Conservation (phyloP, 2,329 filamentous ascomycete species). For the Aureobasidium pullulans region DNA sequence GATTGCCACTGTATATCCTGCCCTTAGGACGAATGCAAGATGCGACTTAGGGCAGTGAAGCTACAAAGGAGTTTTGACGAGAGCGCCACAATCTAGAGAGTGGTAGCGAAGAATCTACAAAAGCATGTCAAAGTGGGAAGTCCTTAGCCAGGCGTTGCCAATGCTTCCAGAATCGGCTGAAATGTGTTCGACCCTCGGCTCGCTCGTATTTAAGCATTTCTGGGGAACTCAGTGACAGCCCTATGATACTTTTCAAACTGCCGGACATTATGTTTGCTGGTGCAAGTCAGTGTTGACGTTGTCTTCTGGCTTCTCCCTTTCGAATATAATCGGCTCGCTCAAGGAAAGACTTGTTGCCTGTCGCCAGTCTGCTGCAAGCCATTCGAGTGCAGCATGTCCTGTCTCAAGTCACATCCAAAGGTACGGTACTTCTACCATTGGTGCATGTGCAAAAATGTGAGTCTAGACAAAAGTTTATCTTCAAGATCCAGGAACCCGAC, state of each 20-base stretch:
- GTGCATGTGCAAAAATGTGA: no score
- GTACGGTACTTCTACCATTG: no score
- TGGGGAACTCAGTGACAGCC: not conserved
- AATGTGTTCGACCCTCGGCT: not conserved
- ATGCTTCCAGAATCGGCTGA: not conserved
- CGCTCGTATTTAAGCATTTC: not conserved
- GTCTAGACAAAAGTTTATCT: no score
- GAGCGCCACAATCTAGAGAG: not conserved
- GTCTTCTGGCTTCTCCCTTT: no score
- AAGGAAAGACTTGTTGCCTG: no score
- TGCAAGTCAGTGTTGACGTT: not conserved
- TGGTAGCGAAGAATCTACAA: not conserved
- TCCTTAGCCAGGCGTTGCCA: not conserved
- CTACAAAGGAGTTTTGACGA: not conserved
- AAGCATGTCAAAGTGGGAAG: not conserved
- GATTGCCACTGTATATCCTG: not conserved
- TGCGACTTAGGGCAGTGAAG: not conserved
- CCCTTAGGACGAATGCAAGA: not conserved
- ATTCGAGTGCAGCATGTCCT: no score
- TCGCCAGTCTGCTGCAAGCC: no score
- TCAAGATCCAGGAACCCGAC: no score
- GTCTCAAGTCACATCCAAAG: no score
- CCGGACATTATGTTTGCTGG: no score
- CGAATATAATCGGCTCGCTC: no score
- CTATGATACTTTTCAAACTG: not conserved